Evolutionary conservation across 768 basidiomycete species (phyloP), one percentile per base, ranked within the genome.

Genomic region (Mycena albidolilacea): DNA sequence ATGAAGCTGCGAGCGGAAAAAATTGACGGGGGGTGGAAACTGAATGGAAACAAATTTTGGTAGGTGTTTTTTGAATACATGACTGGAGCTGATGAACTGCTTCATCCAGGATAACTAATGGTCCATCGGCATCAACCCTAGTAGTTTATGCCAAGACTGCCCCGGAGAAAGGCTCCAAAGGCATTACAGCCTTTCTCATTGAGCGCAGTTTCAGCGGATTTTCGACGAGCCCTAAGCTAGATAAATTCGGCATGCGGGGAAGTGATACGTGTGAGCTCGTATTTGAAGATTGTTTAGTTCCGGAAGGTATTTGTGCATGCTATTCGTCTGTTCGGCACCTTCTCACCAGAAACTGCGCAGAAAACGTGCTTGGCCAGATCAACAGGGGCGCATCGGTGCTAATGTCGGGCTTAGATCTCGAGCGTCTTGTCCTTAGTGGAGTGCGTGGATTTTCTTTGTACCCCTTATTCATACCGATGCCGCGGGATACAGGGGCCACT

Each of bases 41-140:
- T 98, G 74, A 97, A 95, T 78, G 97, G 97, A 0, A 95, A 91
- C 77, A 98, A 98, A 81, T 97, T 97, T 83, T 98, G 97, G 97
- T 95, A 72, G 69, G 90, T 81, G 15, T 71, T 60, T 69, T 46
- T 23, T 43, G 46, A 38, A 55, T 21, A 35, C 4, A 30, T 64
- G n/a, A 23, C 43, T 19, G 23, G 43, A 65, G 60, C 17, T 17
- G 38, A 73, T 68, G 74, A 63, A 64, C 12, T 39, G 15, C 70
- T 43, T 65, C 10, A 54, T 60, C 0, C 73, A 97, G 96, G 96
- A 97, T 97, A 80, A 97, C 96, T 15, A 98, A 98, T 80, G 97
- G 97, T 3, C 96, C 97, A 1, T 86, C 91, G 41, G 97, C 97
- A 6, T 96, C 95, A 19, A 97, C 96, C 0, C 86, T 97, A 15